Evolutionary conservation across 2,329 filamentous ascomycete species (phyloP).

Genomic region (Teratosphaeria epicoccoides): DNA sequence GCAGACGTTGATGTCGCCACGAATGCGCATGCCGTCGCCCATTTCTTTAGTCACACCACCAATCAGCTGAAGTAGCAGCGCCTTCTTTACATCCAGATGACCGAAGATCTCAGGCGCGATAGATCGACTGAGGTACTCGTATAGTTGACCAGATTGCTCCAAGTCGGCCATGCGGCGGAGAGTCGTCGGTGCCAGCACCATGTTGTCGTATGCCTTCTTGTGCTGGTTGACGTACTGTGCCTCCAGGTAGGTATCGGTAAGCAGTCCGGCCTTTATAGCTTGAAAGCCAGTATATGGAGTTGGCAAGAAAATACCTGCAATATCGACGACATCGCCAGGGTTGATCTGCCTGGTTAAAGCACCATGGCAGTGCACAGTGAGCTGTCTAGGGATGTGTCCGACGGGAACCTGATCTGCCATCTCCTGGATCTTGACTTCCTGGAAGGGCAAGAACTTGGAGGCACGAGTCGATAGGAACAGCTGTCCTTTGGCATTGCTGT

Average conservation of each 20-base stretch:
- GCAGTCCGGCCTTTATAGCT: conserved; percentile 87
- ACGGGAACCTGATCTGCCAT: conserved; percentile 99
- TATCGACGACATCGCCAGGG: conserved; percentile 87
- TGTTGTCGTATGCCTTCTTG: conserved; percentile 95
- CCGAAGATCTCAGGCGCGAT: conserved; percentile 97
- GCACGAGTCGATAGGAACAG: conserved; percentile 90
- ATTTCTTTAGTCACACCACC: conserved; percentile 94
- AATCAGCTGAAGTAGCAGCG: conserved; percentile 85
- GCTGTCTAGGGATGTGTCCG: conserved; percentile 84
- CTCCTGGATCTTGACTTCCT: conserved; percentile 97
- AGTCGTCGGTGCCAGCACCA: conserved; percentile 69
- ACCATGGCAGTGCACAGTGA: conserved; percentile 85
- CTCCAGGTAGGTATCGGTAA: conserved; percentile 95
- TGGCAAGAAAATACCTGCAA: conserved; percentile 90
- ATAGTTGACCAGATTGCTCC: conserved; percentile 77
- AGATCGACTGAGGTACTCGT: conserved; percentile 88
- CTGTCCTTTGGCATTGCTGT: conserved; percentile 86
- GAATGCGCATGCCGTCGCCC: conserved; percentile 96
- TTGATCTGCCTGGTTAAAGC: conserved; percentile 77
- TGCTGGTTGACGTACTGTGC: conserved; percentile 89
- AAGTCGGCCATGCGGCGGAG: conserved; percentile 78
- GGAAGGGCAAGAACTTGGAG: conserved; percentile 93
- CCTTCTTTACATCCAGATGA: conserved; percentile 96
- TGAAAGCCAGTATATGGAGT: conserved; percentile 99
- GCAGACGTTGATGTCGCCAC: conserved; percentile 97